Evolutionary conservation across 495 filamentous ascomycete species (phyloP), one percentile per base, ranked within the genome.

Genomic region (Xanthoparmelia taractica): DNA sequence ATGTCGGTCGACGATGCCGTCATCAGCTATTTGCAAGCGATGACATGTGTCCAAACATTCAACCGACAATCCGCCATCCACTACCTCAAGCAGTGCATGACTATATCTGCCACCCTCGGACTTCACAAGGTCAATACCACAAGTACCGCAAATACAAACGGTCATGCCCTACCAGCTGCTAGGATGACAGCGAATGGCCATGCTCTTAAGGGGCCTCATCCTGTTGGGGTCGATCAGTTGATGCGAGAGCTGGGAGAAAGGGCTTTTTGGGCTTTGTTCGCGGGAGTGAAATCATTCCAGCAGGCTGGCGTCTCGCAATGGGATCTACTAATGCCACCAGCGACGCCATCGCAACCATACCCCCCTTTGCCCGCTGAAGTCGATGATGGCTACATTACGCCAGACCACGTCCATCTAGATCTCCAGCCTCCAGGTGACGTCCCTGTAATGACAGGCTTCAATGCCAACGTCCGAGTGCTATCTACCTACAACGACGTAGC

Each of bases 1-100:
- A 77, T 89, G 38, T 88, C 80, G 3, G 81, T 94, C 2, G 87
- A 94, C 64, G 91, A 95, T 73, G 90, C 90, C 0, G 85, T 85
- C 0, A 90, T 87, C n/a, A 94, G 90, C 73, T 95, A 92, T 69
- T 88, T 93, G 66, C 73, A 94, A 17, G 89, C 80, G 4, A 71
- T 92, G 31, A 85, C 85, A n/a, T 83, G 83, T 6, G 82, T 79
- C 2, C 88, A 90, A 71, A 87, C 85, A 0, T 83, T 85, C 68
- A 82, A 87, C 63, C 85, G 84, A 75, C 82, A 84, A 57, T 75
- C 80, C 3, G 86, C 83, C 68, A 82, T 85, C 41, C 75, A 86
- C 13, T 93, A 91, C 72, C 79, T 93, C 63, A 80, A 82, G 4
- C 88, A 94, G 73, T 86, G 87, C 54, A 76, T 89, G 71, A 84